Percentiles rank a stretch among this genome's conserved stretches.
phyloP scores from a whole-genome alignment of 352 stramenopile genomes.

The Pythium phragmiticola region DNA sequence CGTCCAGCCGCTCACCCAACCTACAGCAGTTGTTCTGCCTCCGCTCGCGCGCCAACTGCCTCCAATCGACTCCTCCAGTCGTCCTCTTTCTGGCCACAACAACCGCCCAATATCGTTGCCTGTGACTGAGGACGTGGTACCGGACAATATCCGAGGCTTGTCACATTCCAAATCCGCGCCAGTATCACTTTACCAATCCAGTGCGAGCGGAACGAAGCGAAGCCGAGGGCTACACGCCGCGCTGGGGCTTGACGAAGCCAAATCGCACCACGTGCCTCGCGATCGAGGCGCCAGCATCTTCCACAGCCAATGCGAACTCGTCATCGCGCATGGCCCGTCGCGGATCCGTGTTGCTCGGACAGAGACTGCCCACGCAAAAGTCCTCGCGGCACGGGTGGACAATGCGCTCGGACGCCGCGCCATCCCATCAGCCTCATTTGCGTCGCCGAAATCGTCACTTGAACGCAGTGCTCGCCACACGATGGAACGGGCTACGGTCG shows the following conservation, averaged over 20 bases:
- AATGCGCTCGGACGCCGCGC: slow-evolving; percentile 37
- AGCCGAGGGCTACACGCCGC: slow-evolving; percentile 43
- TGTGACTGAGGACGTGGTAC: neutral
- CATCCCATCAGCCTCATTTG: neutral
- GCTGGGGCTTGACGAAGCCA: slow-evolving; percentile 28
- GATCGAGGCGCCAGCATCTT: slow-evolving; percentile 52
- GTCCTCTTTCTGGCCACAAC: slow-evolving; percentile 9
- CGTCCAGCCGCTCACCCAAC: neutral
- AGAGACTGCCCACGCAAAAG: slow-evolving; percentile 31
- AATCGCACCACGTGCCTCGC: slow-evolving; percentile 36
- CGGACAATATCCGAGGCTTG: slow-evolving; percentile 4
- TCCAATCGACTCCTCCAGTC: neutral
- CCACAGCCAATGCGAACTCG: slow-evolving; percentile 44
- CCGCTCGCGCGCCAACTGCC: neutral
- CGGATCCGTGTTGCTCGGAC: slow-evolving; percentile 50
- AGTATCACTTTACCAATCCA: slow-evolving; percentile 21
- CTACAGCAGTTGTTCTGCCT: neutral
- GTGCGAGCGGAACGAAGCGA: slow-evolving; percentile 28
- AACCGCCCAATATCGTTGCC: neutral
- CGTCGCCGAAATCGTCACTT: slow-evolving; percentile 30
- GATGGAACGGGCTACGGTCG: slow-evolving; percentile 34
- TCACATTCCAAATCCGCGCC: slow-evolving; percentile 53
- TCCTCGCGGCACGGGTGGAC: slow-evolving; percentile 45
- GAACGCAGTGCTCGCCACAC: slow-evolving; percentile 36
- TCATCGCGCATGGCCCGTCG: slow-evolving; percentile 28